Percentiles rank a stretch among this genome's conserved stretches.
Conservation (phyloP, 1,284 basidiomycete genomes). For the Uromyces viciae-fabae region DNA sequence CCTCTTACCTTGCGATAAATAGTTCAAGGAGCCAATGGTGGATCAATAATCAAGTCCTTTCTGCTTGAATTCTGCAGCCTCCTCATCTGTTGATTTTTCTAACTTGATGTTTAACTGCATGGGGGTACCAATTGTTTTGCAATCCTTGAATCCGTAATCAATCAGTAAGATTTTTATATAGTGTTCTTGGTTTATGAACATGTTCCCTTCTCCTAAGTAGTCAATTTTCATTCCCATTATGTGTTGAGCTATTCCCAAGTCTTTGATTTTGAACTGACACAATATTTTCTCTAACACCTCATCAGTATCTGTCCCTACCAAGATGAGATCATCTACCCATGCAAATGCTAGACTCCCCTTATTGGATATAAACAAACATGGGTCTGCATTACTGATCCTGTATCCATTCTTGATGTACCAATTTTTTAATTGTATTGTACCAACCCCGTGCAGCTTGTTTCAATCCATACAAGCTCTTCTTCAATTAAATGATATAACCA, state of each 20-base stretch:
- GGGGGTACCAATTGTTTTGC: conserved; percentile 11
- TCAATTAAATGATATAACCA: not conserved
- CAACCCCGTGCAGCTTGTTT: conserved; percentile 25
- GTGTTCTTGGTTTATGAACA: not conserved
- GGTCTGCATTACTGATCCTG: conserved; percentile 4
- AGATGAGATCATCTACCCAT: conserved; percentile 16
- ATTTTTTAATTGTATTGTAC: conserved; percentile 6
- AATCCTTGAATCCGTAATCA: not conserved
- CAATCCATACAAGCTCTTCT: conserved; percentile 30
- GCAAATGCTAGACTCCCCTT: not conserved
- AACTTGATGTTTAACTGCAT: conserved; percentile 7
- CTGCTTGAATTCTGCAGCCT: not conserved
- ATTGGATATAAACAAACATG: conserved; percentile 11
- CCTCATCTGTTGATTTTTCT: conserved; percentile 6
- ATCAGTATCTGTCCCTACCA: not conserved
- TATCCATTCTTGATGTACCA: conserved; percentile 19
- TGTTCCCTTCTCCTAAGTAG: not conserved
- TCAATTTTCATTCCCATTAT: conserved; percentile 12
- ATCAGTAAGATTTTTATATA: not conserved
- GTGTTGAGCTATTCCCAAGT: not conserved
- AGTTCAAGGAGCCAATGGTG: not conserved
- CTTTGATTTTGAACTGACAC: conserved; percentile 2
- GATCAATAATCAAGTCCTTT: not conserved
- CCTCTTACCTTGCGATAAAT: conserved; percentile 5
- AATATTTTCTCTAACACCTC: not conserved